Percentiles rank a stretch among this genome's conserved stretches.
phyloP scores from a whole-genome alignment of 148 eudicot genomes.

The Chenopodium berlandieri region DNA sequence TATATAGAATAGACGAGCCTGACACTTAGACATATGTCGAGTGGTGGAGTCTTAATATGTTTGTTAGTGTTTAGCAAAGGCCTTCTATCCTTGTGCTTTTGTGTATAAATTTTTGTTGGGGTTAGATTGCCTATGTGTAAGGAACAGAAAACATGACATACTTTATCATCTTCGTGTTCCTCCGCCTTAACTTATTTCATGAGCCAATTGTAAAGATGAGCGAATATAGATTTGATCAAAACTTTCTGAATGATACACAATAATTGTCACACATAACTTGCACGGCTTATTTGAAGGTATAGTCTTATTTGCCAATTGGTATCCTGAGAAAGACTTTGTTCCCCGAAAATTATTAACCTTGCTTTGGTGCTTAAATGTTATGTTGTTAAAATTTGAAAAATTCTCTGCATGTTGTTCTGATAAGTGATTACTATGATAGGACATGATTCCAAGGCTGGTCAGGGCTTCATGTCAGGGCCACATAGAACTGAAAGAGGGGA shows the following conservation, averaged over 20 bases:
- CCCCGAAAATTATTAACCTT: not conserved
- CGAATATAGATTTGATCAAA: too few species aligned
- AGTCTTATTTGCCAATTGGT: too few species aligned
- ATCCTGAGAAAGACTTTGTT: not conserved
- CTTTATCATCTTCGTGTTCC: too few species aligned
- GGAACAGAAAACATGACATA: too few species aligned
- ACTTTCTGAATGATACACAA: too few species aligned
- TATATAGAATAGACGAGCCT: not conserved
- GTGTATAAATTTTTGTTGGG: too few species aligned
- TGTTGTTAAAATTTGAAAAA: too few species aligned
- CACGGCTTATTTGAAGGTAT: too few species aligned
- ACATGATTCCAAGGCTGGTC: not conserved
- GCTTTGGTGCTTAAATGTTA: not conserved
- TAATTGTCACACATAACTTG: too few species aligned
- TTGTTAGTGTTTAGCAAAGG: not conserved
- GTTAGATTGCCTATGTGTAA: too few species aligned
- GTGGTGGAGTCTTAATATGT: not conserved
- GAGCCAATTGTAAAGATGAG: too few species aligned
- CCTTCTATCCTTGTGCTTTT: not conserved
- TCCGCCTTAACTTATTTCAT: too few species aligned
- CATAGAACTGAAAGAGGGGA: not conserved
- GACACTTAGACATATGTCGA: not conserved
- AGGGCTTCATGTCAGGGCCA: not conserved
- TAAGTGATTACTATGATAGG: not conserved
- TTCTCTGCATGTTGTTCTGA: not conserved